Base-by-base conservation (phyloP, 1,284 basidiomycete species). In the Cryptococcus deneoformans region DNA sequence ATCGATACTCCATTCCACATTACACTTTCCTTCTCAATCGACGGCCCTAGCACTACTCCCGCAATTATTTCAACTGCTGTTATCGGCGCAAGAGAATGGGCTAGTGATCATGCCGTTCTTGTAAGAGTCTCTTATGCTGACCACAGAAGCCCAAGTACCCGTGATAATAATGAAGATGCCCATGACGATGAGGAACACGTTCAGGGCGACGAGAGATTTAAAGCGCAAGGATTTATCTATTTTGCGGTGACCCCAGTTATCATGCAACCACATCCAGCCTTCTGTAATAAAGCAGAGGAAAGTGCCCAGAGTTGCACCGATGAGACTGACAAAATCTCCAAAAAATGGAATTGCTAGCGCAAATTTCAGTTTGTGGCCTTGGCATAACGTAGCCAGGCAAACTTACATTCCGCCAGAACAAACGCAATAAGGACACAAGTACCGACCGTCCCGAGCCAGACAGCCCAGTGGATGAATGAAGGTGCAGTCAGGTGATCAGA, bases 401-500 rank as follows among this genome's bases (percentile, higher is more conserved):
- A 54, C 57, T 56, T 53, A 61, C 82, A 79, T 36, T 58, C 58
- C n/a, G 62, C 62, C 24, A 59, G 58, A 35, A 61, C 45, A 49
- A 59, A 61, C 9, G 46, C 53, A 14, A 64, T 36, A 34, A 44
- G 35, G 29, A 61, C 60, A 35, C 52, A 53, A 1, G 49, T 40
- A 47, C 57, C 58, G 49, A 37, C 57, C 3, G 49, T 54, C 2
- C 38, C 38, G 24, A 42, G 34, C 40, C 43, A 39, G 29, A 20
- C 20, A n/a, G 36, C 14, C 38, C 36, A 83, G 16, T 40, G 16
- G 20, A 65, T 62, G 46, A 63, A 67, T n/a, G 12, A 61, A 67
- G 54, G 6, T 54, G 58, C 42, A 52, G 63, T 81, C 51, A 87
- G 69, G 67, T 87, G 86, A 12, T 74, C 72, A 6, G 83, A 80